These are phyloP conservation scores for Patellifolia procumbens DNA, from an alignment of 179 eudicot genomes.

Conservation along the genomic window DNA sequence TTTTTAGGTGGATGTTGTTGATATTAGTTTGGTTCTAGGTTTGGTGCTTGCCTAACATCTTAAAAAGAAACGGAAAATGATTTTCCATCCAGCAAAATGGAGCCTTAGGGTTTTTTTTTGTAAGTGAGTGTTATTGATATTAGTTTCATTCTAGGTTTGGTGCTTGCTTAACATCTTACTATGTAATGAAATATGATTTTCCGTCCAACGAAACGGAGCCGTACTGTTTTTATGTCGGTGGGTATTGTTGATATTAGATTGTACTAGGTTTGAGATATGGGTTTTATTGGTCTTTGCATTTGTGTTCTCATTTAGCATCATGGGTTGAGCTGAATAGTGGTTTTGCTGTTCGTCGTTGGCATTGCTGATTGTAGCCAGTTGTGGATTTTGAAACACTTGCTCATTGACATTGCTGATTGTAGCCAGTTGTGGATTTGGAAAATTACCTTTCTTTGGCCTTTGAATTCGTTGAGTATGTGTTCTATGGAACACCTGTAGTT, in stretches of 20 bases:
- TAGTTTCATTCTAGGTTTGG: too few species aligned
- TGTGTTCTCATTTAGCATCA: background rate
- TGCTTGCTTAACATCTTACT: too few species aligned
- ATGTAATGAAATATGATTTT: too few species aligned
- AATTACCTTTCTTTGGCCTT: background rate
- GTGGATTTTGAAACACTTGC: background rate
- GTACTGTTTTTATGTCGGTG: too few species aligned
- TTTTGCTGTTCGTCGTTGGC: background rate
- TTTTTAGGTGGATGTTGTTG: constrained; percentile 3
- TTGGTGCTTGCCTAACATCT: background rate
- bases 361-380: constrained; percentile 3
- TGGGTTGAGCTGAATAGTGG: constrained; percentile 13
- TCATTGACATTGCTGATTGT: background rate
- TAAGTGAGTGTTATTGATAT: background rate
- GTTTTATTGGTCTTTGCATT: background rate
- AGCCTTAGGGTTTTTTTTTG: constrained; percentile 1
- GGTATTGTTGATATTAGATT: too few species aligned
- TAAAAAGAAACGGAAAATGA: too few species aligned
- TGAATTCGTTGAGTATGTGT: background rate
- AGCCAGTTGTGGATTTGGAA: background rate
- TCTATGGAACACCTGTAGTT: background rate
- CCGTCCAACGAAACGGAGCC: too few species aligned
- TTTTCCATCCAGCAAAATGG: too few species aligned
- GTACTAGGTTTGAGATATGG: background rate
- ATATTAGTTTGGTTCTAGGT: constrained; percentile 9